Percentiles rank a stretch among this genome's conserved stretches.
phyloP scores from a whole-genome alignment of 768 basidiomycete genomes.

The Leccinum disarticulatum region DNA sequence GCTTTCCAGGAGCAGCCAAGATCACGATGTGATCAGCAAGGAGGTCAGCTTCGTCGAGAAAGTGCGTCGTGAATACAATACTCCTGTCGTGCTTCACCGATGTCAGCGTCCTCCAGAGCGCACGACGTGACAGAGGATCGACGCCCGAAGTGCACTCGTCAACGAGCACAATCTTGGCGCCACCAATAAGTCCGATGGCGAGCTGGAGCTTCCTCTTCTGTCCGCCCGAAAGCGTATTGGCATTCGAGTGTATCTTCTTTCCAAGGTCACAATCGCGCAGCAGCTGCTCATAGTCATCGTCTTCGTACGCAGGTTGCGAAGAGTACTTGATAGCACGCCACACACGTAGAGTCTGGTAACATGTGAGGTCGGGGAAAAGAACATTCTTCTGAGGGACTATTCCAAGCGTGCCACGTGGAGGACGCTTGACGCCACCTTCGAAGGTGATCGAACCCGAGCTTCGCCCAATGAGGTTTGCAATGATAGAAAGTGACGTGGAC shows the following conservation, averaged over 20 bases:
- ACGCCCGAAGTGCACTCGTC: constrained; percentile 80
- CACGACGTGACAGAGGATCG: constrained; percentile 75
- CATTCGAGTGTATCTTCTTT: constrained; percentile 66
- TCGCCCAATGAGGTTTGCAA: constrained; percentile 60
- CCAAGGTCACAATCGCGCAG: constrained; percentile 71
- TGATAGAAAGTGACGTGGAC: constrained; percentile 66
- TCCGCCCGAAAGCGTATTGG: constrained; percentile 69
- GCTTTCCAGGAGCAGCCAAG: constrained; percentile 70
- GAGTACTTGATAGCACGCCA: constrained; percentile 74
- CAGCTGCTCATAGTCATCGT: constrained; percentile 64
- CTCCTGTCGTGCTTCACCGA: constrained; percentile 64
- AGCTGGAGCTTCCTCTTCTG: constrained; percentile 83
- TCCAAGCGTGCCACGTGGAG: constrained; percentile 65
- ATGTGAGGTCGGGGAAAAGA: constrained; percentile 72
- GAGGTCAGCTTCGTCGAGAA: constrained; percentile 78
- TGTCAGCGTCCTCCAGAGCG: constrained; percentile 74
- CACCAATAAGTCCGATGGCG: constrained; percentile 77
- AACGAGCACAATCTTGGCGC: constrained; percentile 65
- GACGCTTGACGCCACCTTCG: constrained; percentile 51
- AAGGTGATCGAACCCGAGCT: constrained; percentile 57
- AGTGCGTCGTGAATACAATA: constrained; percentile 79
- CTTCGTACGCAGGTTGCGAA: constrained; percentile 34
- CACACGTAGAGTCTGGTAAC: constrained; percentile 67
- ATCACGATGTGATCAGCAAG: constrained; percentile 76
- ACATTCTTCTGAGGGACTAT: constrained; percentile 86